phyloP scores from a whole-genome alignment of 2,329 filamentous ascomycete species.

The Trematosphaeria pertusa region DNA sequence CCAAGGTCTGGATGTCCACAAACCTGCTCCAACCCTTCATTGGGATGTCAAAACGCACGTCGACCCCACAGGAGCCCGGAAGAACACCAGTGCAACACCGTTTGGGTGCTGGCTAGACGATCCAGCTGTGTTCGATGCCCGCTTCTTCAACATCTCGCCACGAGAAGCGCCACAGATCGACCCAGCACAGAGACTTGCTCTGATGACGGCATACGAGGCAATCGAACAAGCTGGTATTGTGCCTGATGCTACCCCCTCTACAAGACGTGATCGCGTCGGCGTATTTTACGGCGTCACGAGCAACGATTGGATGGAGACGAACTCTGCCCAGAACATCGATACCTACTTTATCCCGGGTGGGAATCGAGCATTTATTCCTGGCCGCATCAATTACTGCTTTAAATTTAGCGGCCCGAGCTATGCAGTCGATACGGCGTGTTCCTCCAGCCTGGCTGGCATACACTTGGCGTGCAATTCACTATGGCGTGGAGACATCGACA shows the following conservation, averaged over 20 bases:
- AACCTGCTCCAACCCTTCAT: slow-evolving; percentile 28
- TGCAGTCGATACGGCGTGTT: slow-evolving; percentile 47
- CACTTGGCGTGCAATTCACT: slow-evolving; percentile 39
- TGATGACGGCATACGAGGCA: slow-evolving; percentile 36
- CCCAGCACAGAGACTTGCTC: slow-evolving; percentile 26
- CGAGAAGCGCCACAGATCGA: slow-evolving; percentile 34
- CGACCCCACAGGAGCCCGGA: slow-evolving; percentile 24
- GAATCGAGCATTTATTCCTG: slow-evolving; percentile 59
- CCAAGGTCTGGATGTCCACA: slow-evolving; percentile 36
- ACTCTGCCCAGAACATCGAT: slow-evolving; percentile 48
- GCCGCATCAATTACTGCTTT: slow-evolving; percentile 54
- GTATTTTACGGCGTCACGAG: slow-evolving; percentile 41
- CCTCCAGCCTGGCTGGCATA: slow-evolving; percentile 41
- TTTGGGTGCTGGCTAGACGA: slow-evolving; percentile 34
- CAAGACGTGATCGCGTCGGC: slow-evolving; percentile 37
- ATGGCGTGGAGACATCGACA: slow-evolving; percentile 35
- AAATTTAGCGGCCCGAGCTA: slow-evolving; percentile 52
- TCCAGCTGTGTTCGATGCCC: slow-evolving; percentile 30
- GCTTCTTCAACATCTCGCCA: slow-evolving; percentile 40
- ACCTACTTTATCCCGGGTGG: slow-evolving; percentile 64
- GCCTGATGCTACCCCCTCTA: slow-evolving; percentile 34
- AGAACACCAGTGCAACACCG: slow-evolving; percentile 22
- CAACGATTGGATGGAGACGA: slow-evolving; percentile 40
- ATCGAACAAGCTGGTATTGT: slow-evolving; percentile 35
- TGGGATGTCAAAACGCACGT: slow-evolving; percentile 38